Base-by-base conservation (phyloP, 805 yeast species). In the Wickerhamiella domercqiae region DNA sequence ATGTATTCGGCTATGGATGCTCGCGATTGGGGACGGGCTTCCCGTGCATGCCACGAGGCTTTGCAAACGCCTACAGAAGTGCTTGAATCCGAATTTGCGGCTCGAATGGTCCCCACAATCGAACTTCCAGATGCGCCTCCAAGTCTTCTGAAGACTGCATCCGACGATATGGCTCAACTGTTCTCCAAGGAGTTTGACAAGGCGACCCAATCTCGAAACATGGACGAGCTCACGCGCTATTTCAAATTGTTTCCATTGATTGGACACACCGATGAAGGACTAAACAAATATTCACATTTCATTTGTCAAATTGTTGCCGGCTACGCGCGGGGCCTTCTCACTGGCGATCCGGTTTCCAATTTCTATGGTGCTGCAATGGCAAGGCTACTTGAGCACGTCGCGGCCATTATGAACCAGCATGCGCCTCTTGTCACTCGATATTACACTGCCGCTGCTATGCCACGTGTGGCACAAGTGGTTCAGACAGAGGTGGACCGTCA, bases 401-500 rank as follows among this genome's bases (percentile, higher is more conserved):
- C 95, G 1, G 69, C 73, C 35, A 83, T 90, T 57, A 68, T 90
- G 17, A 74, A 75, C 32, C 95, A 84, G 51, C 97, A 90, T 54
- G 72, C 90, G 0, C 77, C 75, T 7, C 68, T 90, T 29, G 83
- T 90, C 20, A 70, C 67, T 30, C 66, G 66, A 35, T 78, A 75
- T 52, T 90, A 90, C 52, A 93, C 87, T 15, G 60, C 61, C 2
- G 55, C 53, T 4, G 52, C 58, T 18, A 74, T 86, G 64, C 59
- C 67, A 2, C 15, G 11, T 3, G 84, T 87, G 7, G 66, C 86
- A 47, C 71, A 69, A 15, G 70, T 71, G 35, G 76, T 90, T 22
- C 94, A 87, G 57, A 63, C 70, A 35, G 98, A 90, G 52, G 76
- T 90, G 21, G 98, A 90, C 52, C 66, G 86, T n/a, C 98, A 90